Base-by-base conservation (phyloP, 495 filamentous ascomycete species). In the Ascobolus immersus region DNA sequence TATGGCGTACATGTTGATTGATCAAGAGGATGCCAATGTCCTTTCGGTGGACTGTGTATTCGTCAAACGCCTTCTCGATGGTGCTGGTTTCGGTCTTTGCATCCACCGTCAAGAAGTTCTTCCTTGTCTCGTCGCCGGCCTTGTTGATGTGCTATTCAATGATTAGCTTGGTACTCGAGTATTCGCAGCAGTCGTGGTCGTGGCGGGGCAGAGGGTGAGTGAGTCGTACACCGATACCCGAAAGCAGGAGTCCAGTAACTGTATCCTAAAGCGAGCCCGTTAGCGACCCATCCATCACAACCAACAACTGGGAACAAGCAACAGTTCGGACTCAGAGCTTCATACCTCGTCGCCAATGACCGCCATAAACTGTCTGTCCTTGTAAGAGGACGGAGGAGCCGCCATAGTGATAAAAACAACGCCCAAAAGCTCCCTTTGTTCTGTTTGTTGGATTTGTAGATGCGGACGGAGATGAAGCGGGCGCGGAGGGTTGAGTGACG, bases 61-160 rank as follows among this genome's bases (percentile, higher is more conserved):
- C 64, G 39, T 86, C 71, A 50, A 99, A 99, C 2, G 82, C 74
- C 22, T 72, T 70, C 53, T 94, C 89, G 49, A 99, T 93, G 17
- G 73, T 63, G 4, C 73, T 60, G 36, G 58, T 82, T 35, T 86
- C 80, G 21, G 82, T 93, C 62, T 93, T 93, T 47, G 55, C 54
- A 52, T 94, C 84, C 30, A 99, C 86, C 27, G 94, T 77, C 4
- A 99, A 69, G 60, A 91, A 99, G 62, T 94, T 99, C 55, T 89
- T 82, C 43, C 90, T 76, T 33, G 74, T 64, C 52, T 89, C 10
- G 84, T 79, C 8, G 75, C 59, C 37, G 64, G 58, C n/a, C n/a
- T n/a, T n/a, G 27, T 73, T 79, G 35, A 81, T 73, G 50, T 82
- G 76, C 73, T 77, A 30, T 38, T 12, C 30, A 49, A 22, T 55